Base-by-base conservation (phyloP, 352 stramenopile genomes). In the Globisporangium lucens region DNA sequence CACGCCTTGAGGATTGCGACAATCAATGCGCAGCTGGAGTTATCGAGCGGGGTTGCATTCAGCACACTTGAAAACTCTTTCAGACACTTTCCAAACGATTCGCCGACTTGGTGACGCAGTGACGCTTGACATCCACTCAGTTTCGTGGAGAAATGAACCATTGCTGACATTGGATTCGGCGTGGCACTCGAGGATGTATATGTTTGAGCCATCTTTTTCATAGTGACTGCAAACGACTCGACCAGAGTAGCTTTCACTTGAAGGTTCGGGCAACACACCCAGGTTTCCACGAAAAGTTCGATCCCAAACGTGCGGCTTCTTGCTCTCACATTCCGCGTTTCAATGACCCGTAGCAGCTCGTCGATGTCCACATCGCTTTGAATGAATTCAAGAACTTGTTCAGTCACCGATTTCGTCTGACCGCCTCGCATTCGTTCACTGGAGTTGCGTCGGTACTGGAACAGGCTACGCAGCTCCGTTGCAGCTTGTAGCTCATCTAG, bases 311-410 rank as follows among this genome's bases (percentile, higher is more conserved):
- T 62, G 29, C 87, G 82, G 53, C 68, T 76, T 3, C 35, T 55
- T 20, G 82, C 87, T 63, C 87, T 75, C 15, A 53, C 56, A 65
- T 91, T 90, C 4, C 87, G 76, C 7, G 68, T 56, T 12, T 64
- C 56, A 24, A 94, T 82, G 22, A 87, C 55, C 36, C 75, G 65
- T 27, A 70, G 71, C 10, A 94, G 55, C 30, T 92, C 87, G 1
- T 58, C 43, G 9, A 92, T 68, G 71, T 90, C 85, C 10, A 88
- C 77, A 56, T 93, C 87, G 63, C 87, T 94, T 55, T 94, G 87
- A 63, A 94, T 86, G 68, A 94, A 94, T 55, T 92, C 87, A 2
- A 94, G 77, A 22, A 94, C 83, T 73, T 93, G 82, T 43, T 94
- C 87, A 3, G 87, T 94, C 43, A 92, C 82, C 0, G 85, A 89